Evolutionary conservation across 441 rosid genomes (phyloP).

Genomic region (Gossypium lobatum): DNA sequence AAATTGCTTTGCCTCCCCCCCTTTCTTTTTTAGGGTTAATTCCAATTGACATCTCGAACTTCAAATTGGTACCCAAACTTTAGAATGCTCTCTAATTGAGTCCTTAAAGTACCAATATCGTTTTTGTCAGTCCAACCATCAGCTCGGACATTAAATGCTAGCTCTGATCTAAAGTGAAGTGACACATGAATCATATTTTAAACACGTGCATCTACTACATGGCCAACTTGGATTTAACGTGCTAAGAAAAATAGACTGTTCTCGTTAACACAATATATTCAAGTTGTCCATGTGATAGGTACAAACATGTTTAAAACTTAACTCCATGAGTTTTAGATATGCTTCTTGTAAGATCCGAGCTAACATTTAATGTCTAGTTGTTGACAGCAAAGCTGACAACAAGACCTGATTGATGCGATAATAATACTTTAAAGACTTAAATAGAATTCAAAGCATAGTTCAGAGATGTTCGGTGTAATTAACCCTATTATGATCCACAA

Average conservation of each 20-base stretch:
- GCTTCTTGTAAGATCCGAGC: too few species aligned
- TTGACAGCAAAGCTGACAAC: too few species aligned
- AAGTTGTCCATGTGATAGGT: too few species aligned
- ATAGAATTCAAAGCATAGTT: background rate
- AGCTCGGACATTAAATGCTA: background rate
- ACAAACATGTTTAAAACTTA: too few species aligned
- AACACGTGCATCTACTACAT: background rate
- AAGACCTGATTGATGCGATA: background rate
- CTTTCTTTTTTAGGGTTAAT: background rate
- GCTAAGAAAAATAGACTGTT: background rate
- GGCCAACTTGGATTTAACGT: background rate
- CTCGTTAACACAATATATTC: too few species aligned
- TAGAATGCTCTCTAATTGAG: background rate
- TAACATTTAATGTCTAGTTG: too few species aligned
- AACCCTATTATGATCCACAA: background rate
- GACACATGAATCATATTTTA: background rate
- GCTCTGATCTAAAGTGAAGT: background rate
- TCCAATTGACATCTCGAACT: background rate
- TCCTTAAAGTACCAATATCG: background rate
- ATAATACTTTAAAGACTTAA: background rate
- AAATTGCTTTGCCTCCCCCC: constrained; percentile 2
- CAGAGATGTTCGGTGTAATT: background rate
- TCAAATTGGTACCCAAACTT: background rate
- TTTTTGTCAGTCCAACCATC: background rate
- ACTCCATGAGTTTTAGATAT: too few species aligned